Evolutionary conservation across 1,284 basidiomycete species (phyloP), one percentile per base, ranked within the genome.

Genomic region (Chondrostereum purpureum): DNA sequence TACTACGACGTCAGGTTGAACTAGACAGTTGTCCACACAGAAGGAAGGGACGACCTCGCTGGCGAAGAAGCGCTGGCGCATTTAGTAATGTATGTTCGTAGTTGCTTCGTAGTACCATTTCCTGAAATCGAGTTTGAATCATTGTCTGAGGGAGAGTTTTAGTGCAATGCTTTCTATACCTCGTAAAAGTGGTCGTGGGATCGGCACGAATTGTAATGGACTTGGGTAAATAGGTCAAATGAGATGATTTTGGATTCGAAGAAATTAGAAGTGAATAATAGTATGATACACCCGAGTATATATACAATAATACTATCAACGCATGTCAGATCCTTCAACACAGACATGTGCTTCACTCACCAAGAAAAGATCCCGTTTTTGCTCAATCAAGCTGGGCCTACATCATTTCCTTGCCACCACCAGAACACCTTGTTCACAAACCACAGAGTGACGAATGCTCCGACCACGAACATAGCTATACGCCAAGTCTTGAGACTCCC

Each of bases 401-500:
- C 27, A 31, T 8, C 27, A 31, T n/a, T 31, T n/a, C 27, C 27
- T 31, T n/a, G 58, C 71, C 70, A 73, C 69, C 66, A 72, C n/a
- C 58, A 54, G 47, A 65, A 60, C 5, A 73, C 45, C 51, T 69
- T 75, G 24, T 60, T 61, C 10, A 58, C 45, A 14, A 75, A 42
- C 69, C 68, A 71, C 37, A 74, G 63, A 2, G 55, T 50, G 23
- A 73, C 40, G 52, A 75, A 72, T 3, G 64, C 36, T 0, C 62
- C 69, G 10, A 80, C 73, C 21, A 82, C 67, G 38, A 78, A 74
- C 45, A 78, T 61, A 5, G 81, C 83, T 37, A 83, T 75, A 35
- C 83, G 70, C 65, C 75, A 82, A 42, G 80, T 78, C 60, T 79
- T 81, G 27, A 85, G 66, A 10, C 80, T 73, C 2, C 83, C 80